Evolutionary conservation across 2,329 filamentous ascomycete genomes (phyloP), one percentile per base, ranked within the genome.

Genomic region (Coniosporium tulheliwenetii): DNA sequence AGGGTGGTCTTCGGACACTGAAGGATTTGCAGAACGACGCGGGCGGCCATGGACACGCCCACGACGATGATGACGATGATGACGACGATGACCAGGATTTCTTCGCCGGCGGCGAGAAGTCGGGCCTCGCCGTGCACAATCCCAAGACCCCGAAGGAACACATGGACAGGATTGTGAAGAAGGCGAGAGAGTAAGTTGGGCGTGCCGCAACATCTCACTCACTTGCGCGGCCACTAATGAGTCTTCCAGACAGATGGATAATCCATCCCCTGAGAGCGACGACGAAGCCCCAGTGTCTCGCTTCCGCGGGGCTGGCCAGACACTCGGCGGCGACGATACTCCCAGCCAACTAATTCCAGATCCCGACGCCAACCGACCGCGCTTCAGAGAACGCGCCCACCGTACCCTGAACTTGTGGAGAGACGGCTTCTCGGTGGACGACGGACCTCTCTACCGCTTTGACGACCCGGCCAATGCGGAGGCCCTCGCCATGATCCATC

Each of bases 91-190:
- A 76, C 19, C 66, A 67, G 43, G 82, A 91, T 53, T 65, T 87
- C 46, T 91, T 87, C 58, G 80, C 85, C 14, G 85, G 85, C 39
- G 85, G 85, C 30, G 85, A 89, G 62, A 91, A 91, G 69, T 89
- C 83, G 29, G 76, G 75, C n/a, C 60, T 80, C 19, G 76, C 76
- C 5, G 76, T 80, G 42, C 73, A 79, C 54, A 77, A 79, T 50
- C 76, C 76, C 2, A 69, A 71, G 51, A 54, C 71, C 63, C 57
- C 56, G 40, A 52, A 59, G 34, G 65, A 69, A 44, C 64, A 67
- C 43, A 69, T 69, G 54, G 59, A 63, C 48, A 67, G 64, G 51
- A 69, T 70, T 47, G 53, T 70, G 47, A 60, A 63, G 43, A 58
- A 66, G 41, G 66, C 66, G 36, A 57, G 62, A 47, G 58, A 63